Conservation (phyloP, 2,329 filamentous ascomycete species). For the Fusarium abutilonis region DNA sequence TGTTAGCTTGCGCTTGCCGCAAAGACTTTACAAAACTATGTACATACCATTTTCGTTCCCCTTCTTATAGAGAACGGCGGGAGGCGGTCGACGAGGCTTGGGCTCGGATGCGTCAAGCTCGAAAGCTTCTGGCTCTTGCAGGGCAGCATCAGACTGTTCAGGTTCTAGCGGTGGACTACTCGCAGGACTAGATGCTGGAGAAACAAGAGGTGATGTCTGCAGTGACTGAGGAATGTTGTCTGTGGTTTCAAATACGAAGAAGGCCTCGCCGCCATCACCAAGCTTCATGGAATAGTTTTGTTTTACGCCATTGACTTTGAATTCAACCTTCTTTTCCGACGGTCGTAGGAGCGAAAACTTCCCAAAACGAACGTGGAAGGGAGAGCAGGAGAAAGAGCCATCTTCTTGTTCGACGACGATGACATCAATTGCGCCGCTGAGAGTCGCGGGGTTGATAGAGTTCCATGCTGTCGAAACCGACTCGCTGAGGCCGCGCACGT, state of each 20-base stretch:
- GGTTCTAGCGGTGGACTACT: conserved; percentile 76
- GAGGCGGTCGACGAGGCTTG: conserved; percentile 57
- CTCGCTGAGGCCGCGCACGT: conserved; percentile 94
- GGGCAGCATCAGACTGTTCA: conserved; percentile 47
- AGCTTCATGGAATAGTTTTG: conserved; percentile 98
- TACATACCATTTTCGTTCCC: conserved; percentile 47
- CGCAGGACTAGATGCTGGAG: conserved; percentile 87
- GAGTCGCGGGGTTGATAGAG: conserved; percentile 96
- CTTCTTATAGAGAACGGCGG: conserved; percentile 53
- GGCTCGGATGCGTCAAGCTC: conserved; percentile 64
- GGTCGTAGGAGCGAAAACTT: conserved; percentile 96
- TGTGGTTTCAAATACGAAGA: conserved; percentile 97
- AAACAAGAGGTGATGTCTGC: conserved; percentile 94
- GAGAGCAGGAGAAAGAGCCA: conserved; percentile 87
- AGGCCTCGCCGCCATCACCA: conserved; percentile 95
- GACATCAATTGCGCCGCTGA: conserved; percentile 98
- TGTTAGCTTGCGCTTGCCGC: conserved; percentile 9
- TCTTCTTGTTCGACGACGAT: conserved; percentile 98
- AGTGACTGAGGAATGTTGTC: conserved; percentile 91
- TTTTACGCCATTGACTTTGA: conserved; percentile 90
- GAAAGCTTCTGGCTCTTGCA: conserved; percentile 76
- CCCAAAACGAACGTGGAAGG: conserved; percentile 98
- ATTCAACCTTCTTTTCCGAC: conserved; percentile 99
- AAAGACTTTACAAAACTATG: background rate
- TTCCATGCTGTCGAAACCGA: conserved; percentile 99